A percentile compares a stretch with the other conserved stretches of the same genome.
phyloP scores from a whole-genome alignment of 2,329 filamentous ascomycete species.

The Rutstroemia sp. region DNA sequence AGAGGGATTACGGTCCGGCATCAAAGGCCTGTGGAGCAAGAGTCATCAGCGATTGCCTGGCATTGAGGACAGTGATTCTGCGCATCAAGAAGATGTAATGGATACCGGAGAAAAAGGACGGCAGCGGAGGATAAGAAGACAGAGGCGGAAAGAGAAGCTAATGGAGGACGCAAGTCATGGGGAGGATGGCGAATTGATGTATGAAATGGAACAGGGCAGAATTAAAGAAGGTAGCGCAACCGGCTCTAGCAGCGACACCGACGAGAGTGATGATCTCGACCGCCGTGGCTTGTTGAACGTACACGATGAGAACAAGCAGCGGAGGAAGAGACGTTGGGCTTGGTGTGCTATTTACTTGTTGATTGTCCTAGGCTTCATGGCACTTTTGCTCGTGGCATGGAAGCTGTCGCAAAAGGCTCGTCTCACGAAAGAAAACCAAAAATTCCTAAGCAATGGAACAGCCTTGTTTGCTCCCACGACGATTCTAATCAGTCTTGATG shows the following conservation, averaged over 20 bases:
- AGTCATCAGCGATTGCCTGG: slow-evolving; percentile 25
- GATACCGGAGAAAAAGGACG: slow-evolving; percentile 33
- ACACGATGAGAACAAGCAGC: slow-evolving; percentile 39
- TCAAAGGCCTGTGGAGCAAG: slow-evolving; percentile 33
- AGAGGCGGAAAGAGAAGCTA: slow-evolving; percentile 44
- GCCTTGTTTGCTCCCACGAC: slow-evolving; percentile 86
- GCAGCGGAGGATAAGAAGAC: slow-evolving; percentile 39
- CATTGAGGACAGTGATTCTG: slow-evolving; percentile 20
- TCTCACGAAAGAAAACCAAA: slow-evolving; percentile 26
- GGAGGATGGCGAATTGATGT: slow-evolving; percentile 73
- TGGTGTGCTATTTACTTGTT: slow-evolving; percentile 47
- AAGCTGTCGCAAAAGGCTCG: slow-evolving; percentile 46
- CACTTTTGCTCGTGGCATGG: slow-evolving; percentile 50
- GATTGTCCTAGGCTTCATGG: slow-evolving; percentile 46
- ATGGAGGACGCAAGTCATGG: slow-evolving; percentile 48
- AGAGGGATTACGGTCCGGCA: slow-evolving; percentile 30
- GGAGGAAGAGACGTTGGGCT: slow-evolving; percentile 45
- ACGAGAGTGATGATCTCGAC: slow-evolving; percentile 52
- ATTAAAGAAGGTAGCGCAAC: slow-evolving; percentile 60
- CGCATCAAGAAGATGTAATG: neutral
- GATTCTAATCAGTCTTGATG: slow-evolving; percentile 87
- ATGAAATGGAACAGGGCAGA: slow-evolving; percentile 76
- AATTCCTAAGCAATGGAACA: slow-evolving; percentile 68
- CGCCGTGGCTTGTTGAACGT: slow-evolving; percentile 41
- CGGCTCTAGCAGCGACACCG: slow-evolving; percentile 53